Evolutionary conservation across 1,284 basidiomycete genomes (phyloP).

Genomic region (Mycena citricolor): DNA sequence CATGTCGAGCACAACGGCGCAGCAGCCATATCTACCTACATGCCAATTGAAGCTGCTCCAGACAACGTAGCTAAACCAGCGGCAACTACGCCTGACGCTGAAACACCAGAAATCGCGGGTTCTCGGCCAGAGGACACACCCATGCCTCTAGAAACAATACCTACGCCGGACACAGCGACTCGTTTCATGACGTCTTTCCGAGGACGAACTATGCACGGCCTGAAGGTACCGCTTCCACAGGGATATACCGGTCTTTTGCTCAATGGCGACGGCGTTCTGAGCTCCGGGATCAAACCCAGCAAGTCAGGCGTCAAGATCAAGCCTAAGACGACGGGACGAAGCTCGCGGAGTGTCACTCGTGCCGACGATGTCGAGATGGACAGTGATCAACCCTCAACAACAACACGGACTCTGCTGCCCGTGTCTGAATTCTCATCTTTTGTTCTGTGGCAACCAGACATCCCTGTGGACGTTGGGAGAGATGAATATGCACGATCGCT

Average conservation of each 20-base stretch:
- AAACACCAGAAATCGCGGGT: constrained; percentile 8
- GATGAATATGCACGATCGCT: constrained; percentile 71
- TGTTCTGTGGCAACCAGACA: constrained; percentile 72
- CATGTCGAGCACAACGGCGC: constrained; percentile 69
- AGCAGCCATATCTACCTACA: constrained; percentile 72
- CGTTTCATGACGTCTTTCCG: constrained; percentile 68
- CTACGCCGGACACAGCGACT: constrained; percentile 26
- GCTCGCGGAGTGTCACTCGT: constrained; percentile 26
- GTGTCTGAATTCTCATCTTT: constrained; percentile 59
- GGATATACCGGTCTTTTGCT: constrained; percentile 71
- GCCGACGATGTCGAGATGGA: constrained; percentile 30
- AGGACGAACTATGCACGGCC: constrained; percentile 67
- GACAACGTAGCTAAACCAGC: constrained; percentile 32
- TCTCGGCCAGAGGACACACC: not conserved
- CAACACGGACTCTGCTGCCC: constrained; percentile 43
- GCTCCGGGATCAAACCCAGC: constrained; percentile 17
- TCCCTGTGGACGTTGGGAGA: constrained; percentile 58
- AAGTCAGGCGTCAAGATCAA: constrained; percentile 11
- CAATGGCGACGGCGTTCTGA: constrained; percentile 28
- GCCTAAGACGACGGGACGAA: constrained; percentile 24
- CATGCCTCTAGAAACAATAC: constrained; percentile 24
- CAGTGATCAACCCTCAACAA: constrained; percentile 26
- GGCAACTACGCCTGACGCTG: constrained; percentile 22
- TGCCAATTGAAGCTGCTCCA: constrained; percentile 50
- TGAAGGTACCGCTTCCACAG: constrained; percentile 57